Base-by-base conservation (phyloP, 208 protist species). In the Acanthamoeba healyi region DNA sequence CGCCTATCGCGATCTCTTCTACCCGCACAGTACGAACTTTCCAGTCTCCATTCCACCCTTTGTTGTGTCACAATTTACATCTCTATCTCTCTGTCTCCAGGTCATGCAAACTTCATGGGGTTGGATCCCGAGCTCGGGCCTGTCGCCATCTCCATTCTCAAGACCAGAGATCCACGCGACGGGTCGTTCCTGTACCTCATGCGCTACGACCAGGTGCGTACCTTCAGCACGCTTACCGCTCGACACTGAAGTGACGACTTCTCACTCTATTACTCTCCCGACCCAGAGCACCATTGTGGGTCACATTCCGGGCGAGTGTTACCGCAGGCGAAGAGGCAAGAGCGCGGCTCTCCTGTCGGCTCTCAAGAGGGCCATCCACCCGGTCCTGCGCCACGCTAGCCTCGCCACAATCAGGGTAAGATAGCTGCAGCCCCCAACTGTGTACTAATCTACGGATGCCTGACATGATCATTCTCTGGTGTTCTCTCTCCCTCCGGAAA, bases 1-100 rank as follows among this genome's bases (percentile, higher is more conserved):
- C 49, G 49, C 49, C 54, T 91, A 91, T 32, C 84, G 84, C 9
- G 84, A 72, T 26, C 34, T 91, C 34, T 86, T 86, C 77, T 86
- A 40, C 46, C 77, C 77, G 2, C 61, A 54, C 46, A 14, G 74
- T 82, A 82, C 3, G 14, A 15, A 14, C n/a, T 26, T 51, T 6
- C 2, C 26, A 6, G 49, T 40, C 19, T 26, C 36, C 5, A 19
- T 9, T 89, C 51, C 34, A 19, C 51, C 22, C 29, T 38, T 1
- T 40, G 32, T 3, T n/a, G 24, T 36, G 19, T 54, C 14, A 54
- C 54, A 34, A n/a, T 0, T 2, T 54, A 10, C 26, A 7, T 6
- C 19, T 6, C 38, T 19, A 38, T 44, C 42, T 17, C n/a, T n/a
- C n/a, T 46, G 9, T 46, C 10, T n/a, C 17, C 82, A 89, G 82